phyloP scores from a whole-genome alignment of 148 eudicot genomes.

The Gaultheria prostrata region DNA sequence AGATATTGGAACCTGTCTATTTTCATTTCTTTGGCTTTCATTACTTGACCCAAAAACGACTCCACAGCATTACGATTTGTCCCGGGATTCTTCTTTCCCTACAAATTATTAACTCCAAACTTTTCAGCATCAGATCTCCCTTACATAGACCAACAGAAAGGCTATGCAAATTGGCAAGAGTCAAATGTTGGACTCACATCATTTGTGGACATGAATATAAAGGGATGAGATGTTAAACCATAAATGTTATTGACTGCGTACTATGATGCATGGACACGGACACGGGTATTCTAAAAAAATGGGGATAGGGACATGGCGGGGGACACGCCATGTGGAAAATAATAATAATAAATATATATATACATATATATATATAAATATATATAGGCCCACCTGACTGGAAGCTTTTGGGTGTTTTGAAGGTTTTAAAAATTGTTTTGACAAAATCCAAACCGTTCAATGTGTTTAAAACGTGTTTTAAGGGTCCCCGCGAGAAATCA shows the following conservation, averaged over 20 bases:
- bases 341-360: too few relatives aligned
- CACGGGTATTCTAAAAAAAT: too few relatives aligned
- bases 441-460: too few relatives aligned
- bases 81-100: conserved; percentile 94
- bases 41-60: conserved; percentile 64
- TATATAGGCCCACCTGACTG: too few relatives aligned
- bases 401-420: too few relatives aligned
- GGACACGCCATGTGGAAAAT: too few relatives aligned
- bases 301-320: too few relatives aligned
- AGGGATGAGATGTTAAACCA: neutral
- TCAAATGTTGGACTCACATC: neutral
- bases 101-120: conserved; percentile 22
- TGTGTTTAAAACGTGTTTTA: too few relatives aligned
- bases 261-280: too few relatives aligned
- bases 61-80: conserved; percentile 66
- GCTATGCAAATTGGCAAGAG: neutral
- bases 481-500: too few relatives aligned
- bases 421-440: too few relatives aligned
- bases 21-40: conserved; percentile 79
- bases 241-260: neutral
- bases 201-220: neutral
- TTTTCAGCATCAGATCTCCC: neutral
- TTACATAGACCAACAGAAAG: neutral
- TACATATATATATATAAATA: too few relatives aligned
- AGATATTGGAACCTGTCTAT: conserved; percentile 65